phyloP scores from a whole-genome alignment of 1,284 basidiomycete species.

The Vanrija sp. region DNA sequence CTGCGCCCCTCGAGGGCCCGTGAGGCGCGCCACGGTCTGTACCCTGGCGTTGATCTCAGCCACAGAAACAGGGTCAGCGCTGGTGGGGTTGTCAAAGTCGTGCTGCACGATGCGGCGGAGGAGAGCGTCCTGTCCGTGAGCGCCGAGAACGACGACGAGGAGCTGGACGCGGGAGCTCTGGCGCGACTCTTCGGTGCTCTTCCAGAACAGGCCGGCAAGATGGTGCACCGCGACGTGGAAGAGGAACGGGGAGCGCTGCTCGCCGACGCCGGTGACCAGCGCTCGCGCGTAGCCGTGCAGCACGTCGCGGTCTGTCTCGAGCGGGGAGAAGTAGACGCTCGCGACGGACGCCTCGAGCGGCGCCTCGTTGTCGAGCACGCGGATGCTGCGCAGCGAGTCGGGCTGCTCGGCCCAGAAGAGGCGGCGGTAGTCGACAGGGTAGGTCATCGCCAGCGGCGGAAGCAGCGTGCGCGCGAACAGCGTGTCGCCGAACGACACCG shows the following conservation, averaged over 20 bases:
- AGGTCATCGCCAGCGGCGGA: conserved; percentile 64
- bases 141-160: conserved; percentile 10
- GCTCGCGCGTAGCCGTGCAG: conserved; percentile 54
- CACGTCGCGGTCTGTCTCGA: conserved; percentile 65
- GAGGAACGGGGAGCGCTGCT: conserved; percentile 55
- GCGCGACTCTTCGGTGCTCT: conserved; percentile 22
- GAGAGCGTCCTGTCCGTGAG: conserved; percentile 1
- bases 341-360: conserved; percentile 34
- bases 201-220: conserved; percentile 70
- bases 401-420: conserved; percentile 76
- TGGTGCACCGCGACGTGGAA: conserved; percentile 73
- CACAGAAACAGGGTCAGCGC: not conserved
- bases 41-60: conserved; percentile 2
- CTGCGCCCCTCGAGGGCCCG: conserved; percentile 4
- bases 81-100: not conserved
- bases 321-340: conserved; percentile 65
- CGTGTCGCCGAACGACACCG: conserved; percentile 80
- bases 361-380: conserved; percentile 31
- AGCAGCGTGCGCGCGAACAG: conserved; percentile 74
- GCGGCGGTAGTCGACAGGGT: conserved; percentile 76
- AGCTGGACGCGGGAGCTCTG: conserved; percentile 7
- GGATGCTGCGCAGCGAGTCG: conserved; percentile 59
- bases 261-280: conserved; percentile 41
- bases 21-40: not conserved
- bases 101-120: conserved; percentile 3